Evolutionary conservation across 306 rosid species (phyloP).

Genomic region (Quercus robur): DNA sequence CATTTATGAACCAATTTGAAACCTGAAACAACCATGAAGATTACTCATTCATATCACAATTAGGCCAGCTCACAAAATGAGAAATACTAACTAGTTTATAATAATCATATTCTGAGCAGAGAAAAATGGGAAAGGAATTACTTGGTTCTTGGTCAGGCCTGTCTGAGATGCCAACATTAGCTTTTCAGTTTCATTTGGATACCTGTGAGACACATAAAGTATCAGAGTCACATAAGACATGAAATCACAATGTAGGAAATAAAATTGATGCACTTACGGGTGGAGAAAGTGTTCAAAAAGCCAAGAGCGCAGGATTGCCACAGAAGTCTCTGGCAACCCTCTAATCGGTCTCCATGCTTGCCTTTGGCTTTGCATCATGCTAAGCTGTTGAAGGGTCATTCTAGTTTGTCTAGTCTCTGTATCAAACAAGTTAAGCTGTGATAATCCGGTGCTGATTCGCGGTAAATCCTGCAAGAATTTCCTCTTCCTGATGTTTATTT

Average conservation of each 20-base stretch:
- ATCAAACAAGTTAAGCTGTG: conserved; percentile 67
- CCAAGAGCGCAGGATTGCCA: conserved; percentile 80
- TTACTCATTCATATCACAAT: conserved; percentile 5
- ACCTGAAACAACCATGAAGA: conserved; percentile 45
- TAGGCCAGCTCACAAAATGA: background rate
- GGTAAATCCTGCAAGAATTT: conserved; percentile 61
- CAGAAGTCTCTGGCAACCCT: conserved; percentile 86
- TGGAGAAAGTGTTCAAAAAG: conserved; percentile 89
- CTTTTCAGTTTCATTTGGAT: conserved; percentile 83
- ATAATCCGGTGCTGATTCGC: conserved; percentile 47
- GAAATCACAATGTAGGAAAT: background rate
- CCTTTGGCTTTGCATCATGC: conserved; percentile 59
- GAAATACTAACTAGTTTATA: too few species aligned
- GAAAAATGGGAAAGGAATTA: conserved; percentile 28
- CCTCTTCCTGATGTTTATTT: conserved; percentile 52
- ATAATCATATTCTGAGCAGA: background rate
- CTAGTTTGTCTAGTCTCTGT: conserved; percentile 43
- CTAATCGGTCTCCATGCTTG: conserved; percentile 85
- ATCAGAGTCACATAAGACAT: conserved; percentile 14
- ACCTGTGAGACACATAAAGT: conserved; percentile 43
- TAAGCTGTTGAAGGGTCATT: conserved; percentile 66
- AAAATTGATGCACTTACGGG: conserved; percentile 52
- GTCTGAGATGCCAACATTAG: conserved; percentile 74
- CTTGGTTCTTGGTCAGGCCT: conserved; percentile 83
- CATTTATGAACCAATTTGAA: conserved; percentile 90